Evolutionary conservation across 2,329 filamentous ascomycete genomes (phyloP), one percentile per base, ranked within the genome.

Genomic region (Tricladium varicosporioides): DNA sequence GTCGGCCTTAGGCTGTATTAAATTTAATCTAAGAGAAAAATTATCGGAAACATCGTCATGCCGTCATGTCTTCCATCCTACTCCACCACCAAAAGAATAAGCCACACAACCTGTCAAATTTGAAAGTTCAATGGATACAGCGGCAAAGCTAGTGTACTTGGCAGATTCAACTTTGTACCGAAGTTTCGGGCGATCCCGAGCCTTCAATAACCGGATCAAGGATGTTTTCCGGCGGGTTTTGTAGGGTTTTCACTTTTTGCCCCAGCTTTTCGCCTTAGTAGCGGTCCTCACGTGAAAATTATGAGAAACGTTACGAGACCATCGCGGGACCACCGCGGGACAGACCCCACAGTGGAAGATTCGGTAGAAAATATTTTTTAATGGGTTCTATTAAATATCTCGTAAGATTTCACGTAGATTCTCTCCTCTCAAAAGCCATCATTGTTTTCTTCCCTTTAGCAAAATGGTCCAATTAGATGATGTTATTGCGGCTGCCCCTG

Each of bases 391-490:
- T 51, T 51, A 51, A 19, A 44, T 32, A 18, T 14, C 9, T 40
- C n/a, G 22, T 15, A 5, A 33, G 19, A 16, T 2, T n/a, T n/a
- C 16, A 18, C 36, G 36, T 32, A 7, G 11, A 42, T 43, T 45
- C 7, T 27, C 22, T 3, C 7, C 22, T 27, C 22, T 27, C 22
- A 27, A 27, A 7, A 27, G 22, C 22, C 22, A 27, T 27, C 15
- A 27, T 45, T 44, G 33, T 3, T 14, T 48, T 47, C 13, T 22
- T 15, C 9, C n/a, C 7, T 10, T 42, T 47, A 18, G 10, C 51
- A 60, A 42, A n/a, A 63, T 62, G 61, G 19, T 27, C 36, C 51
- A 60, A 50, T 51, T 54, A 46, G 57, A 60, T 43, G 53, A 50
- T 22, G 14, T 48, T 48, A 49, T 61, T 16, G 45, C 46, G 22